Conservation (phyloP, 345 rosid species). For the Pseudoturritis turrita region DNA sequence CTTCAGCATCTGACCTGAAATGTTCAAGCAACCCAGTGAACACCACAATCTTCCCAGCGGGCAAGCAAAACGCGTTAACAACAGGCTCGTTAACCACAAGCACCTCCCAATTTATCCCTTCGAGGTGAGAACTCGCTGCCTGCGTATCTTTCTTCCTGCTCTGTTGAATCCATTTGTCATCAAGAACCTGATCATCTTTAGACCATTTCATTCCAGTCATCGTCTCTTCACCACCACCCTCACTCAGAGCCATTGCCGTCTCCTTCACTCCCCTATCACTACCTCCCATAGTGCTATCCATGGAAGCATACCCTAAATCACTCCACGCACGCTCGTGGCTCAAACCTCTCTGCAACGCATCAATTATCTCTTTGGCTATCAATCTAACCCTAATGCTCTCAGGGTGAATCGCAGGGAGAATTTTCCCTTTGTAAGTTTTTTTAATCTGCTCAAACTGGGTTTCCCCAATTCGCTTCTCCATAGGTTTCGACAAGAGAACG, state of each 20-base stretch:
- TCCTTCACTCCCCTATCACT: constrained; percentile 38
- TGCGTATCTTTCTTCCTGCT: constrained; percentile 59
- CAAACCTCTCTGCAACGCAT: constrained; percentile 80
- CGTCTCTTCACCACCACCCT: constrained; percentile 8
- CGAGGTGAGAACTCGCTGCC: constrained; percentile 59
- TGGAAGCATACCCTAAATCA: constrained; percentile 64
- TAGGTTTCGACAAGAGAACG: constrained; percentile 58
- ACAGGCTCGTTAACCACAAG: constrained; percentile 75
- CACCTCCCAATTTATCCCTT: constrained; percentile 86
- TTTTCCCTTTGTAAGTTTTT: constrained; percentile 53
- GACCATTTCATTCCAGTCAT: constrained; percentile 43
- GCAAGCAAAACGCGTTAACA: constrained; percentile 80
- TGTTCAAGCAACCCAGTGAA: constrained; percentile 78
- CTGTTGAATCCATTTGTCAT: constrained; percentile 77
- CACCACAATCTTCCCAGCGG: constrained; percentile 91
- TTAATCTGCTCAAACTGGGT: constrained; percentile 59
- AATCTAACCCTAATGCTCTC: constrained; percentile 68
- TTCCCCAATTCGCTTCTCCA: constrained; percentile 73
- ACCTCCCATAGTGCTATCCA: constrained; percentile 27
- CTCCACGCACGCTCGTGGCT: constrained; percentile 65
- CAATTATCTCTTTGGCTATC: constrained; percentile 67
- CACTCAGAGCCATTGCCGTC: constrained; percentile 40
- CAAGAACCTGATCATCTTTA: constrained; percentile 74
- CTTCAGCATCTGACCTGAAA: constrained; percentile 73
- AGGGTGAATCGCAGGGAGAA: constrained; percentile 77